Percentiles rank a stretch among this genome's conserved stretches.
Evolutionary conservation across 139 green algal species (phyloP).

Genomic region (Chlamydomonas asymmetrica): DNA sequence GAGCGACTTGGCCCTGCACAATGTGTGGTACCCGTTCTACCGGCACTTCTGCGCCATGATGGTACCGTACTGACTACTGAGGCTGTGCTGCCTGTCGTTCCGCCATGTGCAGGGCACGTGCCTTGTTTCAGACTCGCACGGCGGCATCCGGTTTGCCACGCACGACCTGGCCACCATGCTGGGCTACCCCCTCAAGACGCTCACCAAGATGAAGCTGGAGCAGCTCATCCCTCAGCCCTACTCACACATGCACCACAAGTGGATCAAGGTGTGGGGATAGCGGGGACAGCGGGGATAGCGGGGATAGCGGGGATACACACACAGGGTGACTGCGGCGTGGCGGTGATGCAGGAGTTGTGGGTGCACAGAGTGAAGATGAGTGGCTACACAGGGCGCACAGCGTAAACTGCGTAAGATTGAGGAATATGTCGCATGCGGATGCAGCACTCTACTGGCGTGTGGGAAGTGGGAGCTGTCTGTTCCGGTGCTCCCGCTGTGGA

Average conservation of each 20-base stretch:
- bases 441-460: no score
- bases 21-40: not conserved
- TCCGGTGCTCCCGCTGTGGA: no score
- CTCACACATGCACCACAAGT: not conserved
- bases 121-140: constrained; percentile 30
- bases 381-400: no score
- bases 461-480: no score
- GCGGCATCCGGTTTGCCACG: constrained; percentile 29
- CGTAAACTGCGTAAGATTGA: no score
- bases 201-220: constrained; percentile 16
- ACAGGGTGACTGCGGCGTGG: no score
- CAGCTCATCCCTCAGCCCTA: constrained; percentile 21
- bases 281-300: not conserved
- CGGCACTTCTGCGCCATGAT: not conserved
- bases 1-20: not conserved
- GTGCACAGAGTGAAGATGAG: no score
- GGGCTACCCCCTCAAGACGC: constrained; percentile 7
- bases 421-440: no score
- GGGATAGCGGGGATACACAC: no score
- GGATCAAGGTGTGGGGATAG: not conserved
- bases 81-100: not conserved
- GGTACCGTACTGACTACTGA: not conserved
- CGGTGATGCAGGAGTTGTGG: no score
- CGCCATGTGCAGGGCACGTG: not conserved
- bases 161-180: constrained; percentile 31